phyloP scores from a whole-genome alignment of 805 yeast species.

The Kazachstania africana region DNA sequence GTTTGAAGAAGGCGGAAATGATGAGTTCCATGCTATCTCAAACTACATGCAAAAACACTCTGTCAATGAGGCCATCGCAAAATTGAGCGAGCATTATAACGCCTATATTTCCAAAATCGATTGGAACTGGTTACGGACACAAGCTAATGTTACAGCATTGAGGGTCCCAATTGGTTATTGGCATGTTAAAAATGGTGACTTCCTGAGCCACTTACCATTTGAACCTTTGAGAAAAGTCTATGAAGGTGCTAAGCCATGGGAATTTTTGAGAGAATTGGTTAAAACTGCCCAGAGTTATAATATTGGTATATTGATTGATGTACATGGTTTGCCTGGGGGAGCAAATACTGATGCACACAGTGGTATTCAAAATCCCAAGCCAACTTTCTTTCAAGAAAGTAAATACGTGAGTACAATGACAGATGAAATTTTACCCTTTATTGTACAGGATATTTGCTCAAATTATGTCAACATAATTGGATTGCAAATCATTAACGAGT shows the following conservation, averaged over 20 bases:
- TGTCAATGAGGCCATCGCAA: constrained; percentile 38
- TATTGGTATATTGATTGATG: constrained; percentile 70
- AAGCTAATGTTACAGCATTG: constrained; percentile 59
- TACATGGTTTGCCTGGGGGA: constrained; percentile 88
- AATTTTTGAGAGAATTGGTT: constrained; percentile 40
- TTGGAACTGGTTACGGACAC: constrained; percentile 61
- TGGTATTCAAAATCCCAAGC: constrained; percentile 38
- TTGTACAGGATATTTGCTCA: constrained; percentile 46
- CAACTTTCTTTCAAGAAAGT: constrained; percentile 30
- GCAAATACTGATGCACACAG: constrained; percentile 82
- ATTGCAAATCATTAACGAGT: constrained; percentile 77
- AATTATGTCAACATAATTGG: constrained; percentile 62
- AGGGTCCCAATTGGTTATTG: constrained; percentile 90
- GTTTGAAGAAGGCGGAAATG: constrained; percentile 46
- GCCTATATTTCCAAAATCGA: constrained; percentile 53
- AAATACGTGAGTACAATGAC: constrained; percentile 33
- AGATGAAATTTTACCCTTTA: constrained; percentile 40
- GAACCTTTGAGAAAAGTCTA: constrained; percentile 45
- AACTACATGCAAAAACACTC: constrained; percentile 39
- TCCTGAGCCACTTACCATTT: constrained; percentile 48
- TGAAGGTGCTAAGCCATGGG: constrained; percentile 53
- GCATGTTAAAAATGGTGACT: constrained; percentile 60
- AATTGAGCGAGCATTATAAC: constrained; percentile 56
- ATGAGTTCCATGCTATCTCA: constrained; percentile 65
- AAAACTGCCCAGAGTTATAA: constrained; percentile 45